Evolutionary conservation across 2,329 filamentous ascomycete genomes (phyloP), one percentile per base, ranked within the genome.

Genomic region (Aspergillus awamori): DNA sequence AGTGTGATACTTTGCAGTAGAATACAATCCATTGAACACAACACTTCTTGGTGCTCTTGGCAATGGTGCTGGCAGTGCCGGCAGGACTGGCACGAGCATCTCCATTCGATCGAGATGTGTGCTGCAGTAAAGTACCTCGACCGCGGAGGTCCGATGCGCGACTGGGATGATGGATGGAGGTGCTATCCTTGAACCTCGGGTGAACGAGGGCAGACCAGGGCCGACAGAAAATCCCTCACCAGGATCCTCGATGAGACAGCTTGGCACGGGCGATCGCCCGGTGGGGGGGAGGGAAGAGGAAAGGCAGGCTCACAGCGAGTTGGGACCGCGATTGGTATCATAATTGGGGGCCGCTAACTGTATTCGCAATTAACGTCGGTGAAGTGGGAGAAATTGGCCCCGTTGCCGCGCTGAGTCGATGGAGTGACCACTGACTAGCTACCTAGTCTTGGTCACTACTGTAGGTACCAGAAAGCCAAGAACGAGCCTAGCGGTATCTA

Each of bases 161-260:
- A 36, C 15, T 6, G 20, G 13, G 28, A 17, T 20, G n/a, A 10
- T 11, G 15, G 5, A 20, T 53, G 41, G 57, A 43, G 26, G 43
- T 36, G 33, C 33, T 36, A 36, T 36, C 33, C 52, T 28, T 45
- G 38, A 53, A 30, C 47, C 47, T 51, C 47, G 47, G 47, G 47
- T 51, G 24, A 51, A 28, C 22, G 47, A 49, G 47, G 15, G 41
- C 41, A 17, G 20, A 36, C 33, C 33, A 45, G 41, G 41, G 20
- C 38, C 33, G 57, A 48, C 52, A 63, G 65, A 72, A 74, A 74
- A 74, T 73, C 71, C 72, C 72, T 74, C 72, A 74, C 69, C 63
- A 65, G 58, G 71, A 74, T 72, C 67, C 63, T 60, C 63, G 65
- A 68, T 70, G 69, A 68, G 65, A 69, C 66, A 71, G 67, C 67